Base-by-base conservation (phyloP, 345 rosid genomes). In the Euphorbia pulcherrima region DNA sequence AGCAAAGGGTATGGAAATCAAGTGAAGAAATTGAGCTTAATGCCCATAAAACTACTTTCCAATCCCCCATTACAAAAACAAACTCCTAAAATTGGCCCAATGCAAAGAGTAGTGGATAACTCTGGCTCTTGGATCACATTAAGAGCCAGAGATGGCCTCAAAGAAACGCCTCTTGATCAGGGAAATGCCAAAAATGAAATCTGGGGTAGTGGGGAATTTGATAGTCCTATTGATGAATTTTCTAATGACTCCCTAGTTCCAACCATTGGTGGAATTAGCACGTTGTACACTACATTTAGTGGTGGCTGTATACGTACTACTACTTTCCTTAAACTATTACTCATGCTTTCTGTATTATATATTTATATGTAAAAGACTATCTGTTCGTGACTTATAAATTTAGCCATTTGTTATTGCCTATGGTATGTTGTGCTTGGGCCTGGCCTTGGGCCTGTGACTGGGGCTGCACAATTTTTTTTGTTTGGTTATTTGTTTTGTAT, bases 91-190 rank as follows among this genome's bases (percentile, higher is more conserved):
- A 50, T 65, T 82, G 81, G 50, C 72, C n/a, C 65, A 61, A 23
- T 74, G 20, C 24, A 51, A 27, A 13, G 48, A 30, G n/a, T n/a
- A n/a, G n/a, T n/a, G n/a, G 21, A 8, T 40, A 33, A 18, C 8
- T 27, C 56, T 48, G 84, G 76, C 47, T 67, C 35, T 37, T 87
- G 89, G 92, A 20, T 73, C 28, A 78, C 84, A 0, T 85, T 87
- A 20, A 79, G 92, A 73, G 66, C 78, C 71, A 72, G 65, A 29
- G 54, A 48, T 16, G 6, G 50, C 67, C 2, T 4, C 33, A 30
- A 44, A 33, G 75, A 70, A 21, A 21, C 13, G 50, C 3, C 50
- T 1, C 50, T 44, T 44, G 16, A 44, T 14, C 4, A 41, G 14
- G 47, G 47, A 41, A 41, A 11, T 69, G 56, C 10, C 5, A 20